phyloP scores from a whole-genome alignment of 305 asterid species.

The Stenogyne calaminthoides region DNA sequence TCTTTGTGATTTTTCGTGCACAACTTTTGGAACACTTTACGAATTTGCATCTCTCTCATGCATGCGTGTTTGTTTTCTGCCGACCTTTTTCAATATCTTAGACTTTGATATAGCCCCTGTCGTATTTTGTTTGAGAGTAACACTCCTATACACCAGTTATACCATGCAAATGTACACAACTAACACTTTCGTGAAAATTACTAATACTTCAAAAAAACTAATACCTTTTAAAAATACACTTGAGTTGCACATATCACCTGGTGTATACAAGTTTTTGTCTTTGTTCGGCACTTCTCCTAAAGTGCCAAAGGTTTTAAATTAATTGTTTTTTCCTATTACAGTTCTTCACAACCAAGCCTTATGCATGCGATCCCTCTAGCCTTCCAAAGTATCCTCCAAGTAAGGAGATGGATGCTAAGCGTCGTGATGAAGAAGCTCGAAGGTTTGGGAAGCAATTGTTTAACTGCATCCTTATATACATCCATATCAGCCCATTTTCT shows the following conservation, averaged over 20 bases:
- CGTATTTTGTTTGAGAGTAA: background rate
- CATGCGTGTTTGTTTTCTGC: background rate
- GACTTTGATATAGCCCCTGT: background rate
- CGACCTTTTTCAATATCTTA: background rate
- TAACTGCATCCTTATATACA: background rate
- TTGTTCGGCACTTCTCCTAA: background rate
- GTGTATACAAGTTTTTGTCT: background rate
- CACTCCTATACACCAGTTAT: no score
- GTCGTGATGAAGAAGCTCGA: slow-evolving; percentile 94
- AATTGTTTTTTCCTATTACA: slow-evolving; percentile 35
- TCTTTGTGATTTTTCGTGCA: background rate
- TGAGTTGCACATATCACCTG: no score
- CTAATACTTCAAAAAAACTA: no score
- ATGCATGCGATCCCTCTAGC: slow-evolving; percentile 85
- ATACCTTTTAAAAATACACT: no score
- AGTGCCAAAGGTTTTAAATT: background rate
- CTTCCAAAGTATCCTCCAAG: slow-evolving; percentile 95
- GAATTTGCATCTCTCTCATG: no score
- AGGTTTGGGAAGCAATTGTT: slow-evolving; percentile 49
- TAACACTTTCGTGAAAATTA: no score
- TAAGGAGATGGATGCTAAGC: slow-evolving; percentile 95
- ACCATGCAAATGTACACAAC: no score
- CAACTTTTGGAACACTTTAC: background rate
- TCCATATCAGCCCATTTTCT: background rate
- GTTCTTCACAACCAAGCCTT: slow-evolving; percentile 86